A percentile compares a stretch with the other conserved stretches of the same genome.
Evolutionary conservation across 1,284 basidiomycete species (phyloP).

Genomic region (Ceratobasidium sp.): DNA sequence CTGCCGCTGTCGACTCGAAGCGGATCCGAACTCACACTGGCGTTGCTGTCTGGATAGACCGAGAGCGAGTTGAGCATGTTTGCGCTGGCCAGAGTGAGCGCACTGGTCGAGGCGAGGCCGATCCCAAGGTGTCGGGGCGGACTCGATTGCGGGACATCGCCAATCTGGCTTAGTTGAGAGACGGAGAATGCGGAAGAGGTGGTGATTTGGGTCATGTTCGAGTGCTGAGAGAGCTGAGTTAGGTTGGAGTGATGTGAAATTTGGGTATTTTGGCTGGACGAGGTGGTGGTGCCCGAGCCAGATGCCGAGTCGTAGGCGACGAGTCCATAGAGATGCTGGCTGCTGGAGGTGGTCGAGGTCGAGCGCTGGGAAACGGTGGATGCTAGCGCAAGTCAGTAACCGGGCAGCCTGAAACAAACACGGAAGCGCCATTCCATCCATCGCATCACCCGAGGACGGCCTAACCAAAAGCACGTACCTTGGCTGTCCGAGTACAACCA

Average conservation of each 20-base stretch:
- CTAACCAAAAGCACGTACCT: constrained; percentile 14
- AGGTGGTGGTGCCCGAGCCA: constrained; percentile 2
- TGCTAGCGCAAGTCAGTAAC: constrained; percentile 2
- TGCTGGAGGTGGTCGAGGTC: constrained; percentile 29
- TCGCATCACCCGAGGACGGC: too few species aligned
- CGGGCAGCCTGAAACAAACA: not conserved
- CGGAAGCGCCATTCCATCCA: too few species aligned
- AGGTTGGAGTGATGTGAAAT: not conserved
- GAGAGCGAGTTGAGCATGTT: constrained; percentile 23
- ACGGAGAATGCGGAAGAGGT: constrained; percentile 7
- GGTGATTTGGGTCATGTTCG: constrained; percentile 6
- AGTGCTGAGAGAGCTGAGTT: not conserved
- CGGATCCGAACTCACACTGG: constrained; percentile 5
- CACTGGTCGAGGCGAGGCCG: not conserved
- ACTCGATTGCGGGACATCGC: constrained; percentile 23
- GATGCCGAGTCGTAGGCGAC: constrained; percentile 33
- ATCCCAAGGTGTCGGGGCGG: constrained; percentile 15
- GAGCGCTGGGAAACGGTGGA: constrained; percentile 32
- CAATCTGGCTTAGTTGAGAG: constrained; percentile 31
- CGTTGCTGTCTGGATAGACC: constrained; percentile 28
- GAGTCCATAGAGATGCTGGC: constrained; percentile 36
- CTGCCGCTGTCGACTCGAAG: constrained; percentile 1
- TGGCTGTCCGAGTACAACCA: constrained; percentile 33
- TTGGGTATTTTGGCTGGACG: not conserved
- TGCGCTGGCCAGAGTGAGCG: not conserved